Conservation (phyloP, 2,329 filamentous ascomycete species). For the Penicillium sp. region DNA sequence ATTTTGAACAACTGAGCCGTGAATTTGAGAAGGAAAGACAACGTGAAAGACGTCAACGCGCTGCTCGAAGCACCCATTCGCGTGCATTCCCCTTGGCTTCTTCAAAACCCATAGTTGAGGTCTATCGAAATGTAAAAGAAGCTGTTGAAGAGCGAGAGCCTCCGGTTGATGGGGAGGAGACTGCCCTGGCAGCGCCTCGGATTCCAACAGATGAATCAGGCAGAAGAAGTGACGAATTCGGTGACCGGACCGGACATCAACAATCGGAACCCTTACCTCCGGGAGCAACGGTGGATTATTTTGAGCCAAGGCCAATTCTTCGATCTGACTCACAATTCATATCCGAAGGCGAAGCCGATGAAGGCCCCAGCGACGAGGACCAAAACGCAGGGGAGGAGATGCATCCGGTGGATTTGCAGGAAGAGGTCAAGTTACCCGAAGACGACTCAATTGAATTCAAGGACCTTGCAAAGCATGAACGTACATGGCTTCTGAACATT, state of each 20-base stretch:
- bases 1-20: constrained; percentile 93
- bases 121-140: constrained; percentile 90
- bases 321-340: constrained; percentile 52
- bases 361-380: constrained; percentile 69
- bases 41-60: constrained; percentile 75
- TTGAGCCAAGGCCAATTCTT: constrained; percentile 41
- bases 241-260: constrained; percentile 21
- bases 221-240: constrained; percentile 29
- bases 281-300: constrained; percentile 36
- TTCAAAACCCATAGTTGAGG: constrained; percentile 93
- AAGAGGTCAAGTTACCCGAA: constrained; percentile 51
- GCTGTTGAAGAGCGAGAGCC: constrained; percentile 79
- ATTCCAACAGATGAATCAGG: constrained; percentile 33
- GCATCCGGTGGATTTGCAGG: constrained; percentile 56
- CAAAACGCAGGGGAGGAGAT: constrained; percentile 67
- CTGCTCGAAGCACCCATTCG: constrained; percentile 71
- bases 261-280: constrained; percentile 33
- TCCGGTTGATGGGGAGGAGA: constrained; percentile 59
- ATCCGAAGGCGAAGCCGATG: constrained; percentile 68
- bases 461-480: constrained; percentile 88
- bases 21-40: constrained; percentile 95
- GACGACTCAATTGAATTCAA: constrained; percentile 59
- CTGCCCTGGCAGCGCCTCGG: constrained; percentile 28
- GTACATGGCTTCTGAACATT: constrained; percentile 90
- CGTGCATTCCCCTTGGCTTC: constrained; percentile 85